phyloP scores from a whole-genome alignment of 495 filamentous ascomycete species.

The Durotheca rogersii region DNA sequence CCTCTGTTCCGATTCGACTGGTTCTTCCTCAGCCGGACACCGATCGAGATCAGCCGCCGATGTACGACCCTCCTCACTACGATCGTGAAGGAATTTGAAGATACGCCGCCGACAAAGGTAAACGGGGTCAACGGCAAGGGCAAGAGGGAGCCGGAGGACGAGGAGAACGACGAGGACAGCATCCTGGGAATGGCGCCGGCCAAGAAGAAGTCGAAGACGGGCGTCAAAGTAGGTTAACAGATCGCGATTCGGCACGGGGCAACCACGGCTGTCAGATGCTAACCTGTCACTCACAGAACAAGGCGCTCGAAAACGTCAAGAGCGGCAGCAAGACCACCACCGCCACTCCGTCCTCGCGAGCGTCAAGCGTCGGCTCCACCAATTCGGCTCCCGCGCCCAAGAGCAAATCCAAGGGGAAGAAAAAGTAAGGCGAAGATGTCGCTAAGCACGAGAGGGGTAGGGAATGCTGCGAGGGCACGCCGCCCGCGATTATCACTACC shows the following conservation, averaged over 20 bases:
- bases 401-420: conserved; percentile 55
- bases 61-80: conserved; percentile 94
- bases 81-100: conserved; percentile 89
- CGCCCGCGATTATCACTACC: too few relatives aligned
- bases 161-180: conserved; percentile 81
- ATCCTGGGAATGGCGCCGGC: conserved; percentile 71
- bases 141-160: conserved; percentile 70
- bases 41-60: conserved; percentile 84
- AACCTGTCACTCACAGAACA: conserved; percentile 53
- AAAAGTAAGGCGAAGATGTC: conserved; percentile 42
- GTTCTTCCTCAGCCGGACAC: conserved; percentile 96
- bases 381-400: conserved; percentile 46
- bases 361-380: conserved; percentile 53
- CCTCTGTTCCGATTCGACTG: conserved; percentile 98
- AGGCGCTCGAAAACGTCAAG: conserved; percentile 63
- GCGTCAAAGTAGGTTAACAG: conserved; percentile 58
- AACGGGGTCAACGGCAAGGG: conserved; percentile 71
- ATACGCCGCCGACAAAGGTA: conserved; percentile 49
- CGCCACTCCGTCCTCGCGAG: conserved; percentile 54
- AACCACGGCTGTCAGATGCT: conserved; percentile 9
- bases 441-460: neutral
- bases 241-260: neutral
- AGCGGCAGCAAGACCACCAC: conserved; percentile 57
- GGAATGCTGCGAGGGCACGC: neutral
- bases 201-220: conserved; percentile 86